Base-by-base conservation (phyloP, 352 stramenopile species). In the Phytophthora syringae region DNA sequence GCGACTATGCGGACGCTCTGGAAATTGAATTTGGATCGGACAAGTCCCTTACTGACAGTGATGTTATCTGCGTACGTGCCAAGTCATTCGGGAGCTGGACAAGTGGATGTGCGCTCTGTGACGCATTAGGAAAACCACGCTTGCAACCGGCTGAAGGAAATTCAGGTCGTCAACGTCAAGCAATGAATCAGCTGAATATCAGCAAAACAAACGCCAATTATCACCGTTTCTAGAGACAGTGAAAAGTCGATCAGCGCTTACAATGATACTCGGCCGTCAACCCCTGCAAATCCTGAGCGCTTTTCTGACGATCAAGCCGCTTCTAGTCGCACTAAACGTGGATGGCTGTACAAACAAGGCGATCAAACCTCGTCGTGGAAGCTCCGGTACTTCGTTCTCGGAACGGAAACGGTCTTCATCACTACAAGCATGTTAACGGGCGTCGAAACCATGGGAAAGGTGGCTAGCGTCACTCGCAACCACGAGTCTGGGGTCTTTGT, bases 301-400 rank as follows among this genome's bases (percentile, higher is more conserved):
- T 52, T 27, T 7, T 64, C 65, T 43, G 47, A 9, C 12, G 42
- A 52, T 13, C 54, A 65, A 60, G n/a, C 20, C n/a, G 22, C 18
- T 18, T 16, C n/a, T 51, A 43, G 4, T 36, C 18, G 30, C 34
- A 56, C 71, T 11, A 89, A 87, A 49, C 72, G 67, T 5, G 84
- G 84, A 32, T 93, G 84, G 84, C 52, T 93, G n/a, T 74, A 80
- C 44, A 81, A 88, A 49, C 71, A 90, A 74, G 76, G 71, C 7
- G 60, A 61, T 16, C 37, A 73, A 15, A 70, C 74, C 27, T 75
- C 67, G 44, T 80, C 82, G 1, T 91, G 84, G 84, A 90, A 89
- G 49, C 25, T 77, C n/a, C 67, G 80, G n/a, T 91, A 84, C 51
- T 91, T 93, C 60, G 65, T 87, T 37, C 61, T 93, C n/a, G n/a